These are phyloP conservation scores for Leucocoprinus sp. DNA, from an alignment of 768 basidiomycete genomes.

Conservation along the genomic window DNA sequence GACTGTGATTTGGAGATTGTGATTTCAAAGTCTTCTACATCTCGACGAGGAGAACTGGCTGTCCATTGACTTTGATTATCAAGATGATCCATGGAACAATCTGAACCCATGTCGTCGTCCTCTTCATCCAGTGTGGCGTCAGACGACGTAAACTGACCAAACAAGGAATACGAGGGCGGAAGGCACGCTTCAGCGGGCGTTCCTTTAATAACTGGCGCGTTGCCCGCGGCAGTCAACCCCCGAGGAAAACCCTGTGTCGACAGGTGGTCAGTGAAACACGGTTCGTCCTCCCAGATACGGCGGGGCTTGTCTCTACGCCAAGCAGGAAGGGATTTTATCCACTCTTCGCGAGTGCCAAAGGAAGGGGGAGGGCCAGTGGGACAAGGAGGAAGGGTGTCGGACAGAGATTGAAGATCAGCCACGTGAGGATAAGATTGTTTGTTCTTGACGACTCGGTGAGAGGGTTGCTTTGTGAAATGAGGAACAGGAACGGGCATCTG, in stretches of 20 bases:
- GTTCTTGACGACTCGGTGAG: conserved; percentile 62
- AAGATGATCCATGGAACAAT: conserved; percentile 28
- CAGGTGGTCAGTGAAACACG: conserved; percentile 19
- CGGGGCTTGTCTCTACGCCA: conserved; percentile 65
- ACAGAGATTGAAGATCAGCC: conserved; percentile 44
- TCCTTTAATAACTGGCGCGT: conserved; percentile 83
- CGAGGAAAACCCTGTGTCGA: conserved; percentile 51
- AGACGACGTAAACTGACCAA: conserved; percentile 12
- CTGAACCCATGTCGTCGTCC: conserved; percentile 36
- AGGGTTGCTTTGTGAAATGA: conserved; percentile 44
- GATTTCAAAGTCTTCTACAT: conserved; percentile 10
- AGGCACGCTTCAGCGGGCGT: conserved; percentile 74
- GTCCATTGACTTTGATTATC: conserved; percentile 31
- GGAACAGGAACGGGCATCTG: conserved; percentile 89
- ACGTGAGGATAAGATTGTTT: conserved; percentile 32
- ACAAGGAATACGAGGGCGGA: conserved; percentile 55
- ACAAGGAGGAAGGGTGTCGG: conserved; percentile 50
- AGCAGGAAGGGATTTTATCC: conserved; percentile 62
- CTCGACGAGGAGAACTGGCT: conserved; percentile 8
- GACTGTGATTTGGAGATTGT: not conserved
- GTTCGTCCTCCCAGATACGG: conserved; percentile 57
- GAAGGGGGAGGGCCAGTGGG: conserved; percentile 57
- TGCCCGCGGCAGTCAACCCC: conserved; percentile 71
- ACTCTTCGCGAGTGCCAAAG: conserved; percentile 61
- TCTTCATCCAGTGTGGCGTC: conserved; percentile 17